Base-by-base conservation (phyloP, 1,284 basidiomycete species). In the Cryptococcus sp. region DNA sequence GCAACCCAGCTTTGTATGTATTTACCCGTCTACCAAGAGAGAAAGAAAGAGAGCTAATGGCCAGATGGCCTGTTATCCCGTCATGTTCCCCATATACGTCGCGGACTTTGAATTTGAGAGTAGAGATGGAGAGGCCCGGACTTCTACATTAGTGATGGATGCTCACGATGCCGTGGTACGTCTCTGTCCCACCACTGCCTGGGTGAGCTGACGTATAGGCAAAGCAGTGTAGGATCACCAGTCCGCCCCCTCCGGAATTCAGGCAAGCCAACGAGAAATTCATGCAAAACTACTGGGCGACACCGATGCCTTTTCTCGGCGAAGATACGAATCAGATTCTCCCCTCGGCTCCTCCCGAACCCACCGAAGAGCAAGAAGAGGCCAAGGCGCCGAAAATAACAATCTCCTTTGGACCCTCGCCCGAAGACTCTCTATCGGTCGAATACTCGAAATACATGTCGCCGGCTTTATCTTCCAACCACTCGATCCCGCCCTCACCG, bases 81-180 rank as follows among this genome's bases (percentile, higher is more conserved):
- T 72, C 56, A 62, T 66, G 56, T 67, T 72, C 46, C 72, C 72
- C 10, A 59, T 72, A 22, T 73, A 71, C 43, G 54, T 72, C 19
- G 67, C 66, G 22, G 67, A 73, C 43, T 71, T 68, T 39, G 62
- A 67, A 50, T 52, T 60, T 34, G 58, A 55, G 21, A 32, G 54
- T 16, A 45, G 51, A 9, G 60, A 55, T 2, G 57, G 58, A 3
- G 47, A 53, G 19, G 52, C 56, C 37, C 49, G 65, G 22, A 48
- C 49, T 19, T 63, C 61, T 43, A 57, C 56, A 18, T 49, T 71
- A 18, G 44, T 69, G n/a, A 62, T 73, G 63, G 66, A 73, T 39
- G 71, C 67, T 7, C 64, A 71, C 47, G 59, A 68, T 34, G 45
- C 56, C 5, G 49, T 60, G 26, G 61, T 67, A 43, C 49, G 65